Evolutionary conservation across 352 stramenopile species (phyloP).

Genomic region (Bremia lactucae): DNA sequence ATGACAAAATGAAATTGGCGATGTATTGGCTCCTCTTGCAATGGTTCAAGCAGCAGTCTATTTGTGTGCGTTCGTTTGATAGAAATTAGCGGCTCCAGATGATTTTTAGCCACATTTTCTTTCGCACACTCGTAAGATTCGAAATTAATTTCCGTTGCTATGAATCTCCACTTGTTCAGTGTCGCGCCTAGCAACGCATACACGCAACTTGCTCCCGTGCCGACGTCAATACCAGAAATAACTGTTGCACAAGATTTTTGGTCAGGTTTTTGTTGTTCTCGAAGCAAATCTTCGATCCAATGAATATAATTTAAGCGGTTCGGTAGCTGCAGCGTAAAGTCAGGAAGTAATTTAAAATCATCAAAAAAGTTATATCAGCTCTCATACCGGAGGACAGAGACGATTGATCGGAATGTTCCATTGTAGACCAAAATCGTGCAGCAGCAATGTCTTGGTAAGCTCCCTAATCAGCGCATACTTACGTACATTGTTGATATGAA

Average conservation of each 20-base stretch:
- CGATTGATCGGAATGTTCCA: constrained; percentile 87
- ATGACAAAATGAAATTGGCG: constrained; percentile 87
- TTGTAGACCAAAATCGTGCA: constrained; percentile 85
- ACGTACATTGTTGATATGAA: constrained; percentile 2
- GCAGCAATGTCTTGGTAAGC: constrained; percentile 87
- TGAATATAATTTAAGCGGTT: constrained; percentile 93
- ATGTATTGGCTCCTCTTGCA: constrained; percentile 15
- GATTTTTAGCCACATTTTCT: constrained; percentile 86
- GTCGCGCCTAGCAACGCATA: constrained; percentile 88
- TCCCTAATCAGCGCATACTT: constrained; percentile 31
- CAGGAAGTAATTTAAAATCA: background rate
- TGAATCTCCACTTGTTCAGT: constrained; percentile 86
- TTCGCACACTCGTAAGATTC: constrained; percentile 69
- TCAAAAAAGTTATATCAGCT: background rate
- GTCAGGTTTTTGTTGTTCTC: constrained; percentile 3
- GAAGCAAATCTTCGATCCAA: constrained; percentile 91
- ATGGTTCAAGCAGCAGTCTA: constrained; percentile 36
- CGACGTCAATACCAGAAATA: constrained; percentile 88
- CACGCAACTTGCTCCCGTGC: constrained; percentile 92
- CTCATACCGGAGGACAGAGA: constrained; percentile 89
- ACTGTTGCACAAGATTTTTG: constrained; percentile 1
- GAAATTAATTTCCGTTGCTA: constrained; percentile 91
- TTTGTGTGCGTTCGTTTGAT: constrained; percentile 36
- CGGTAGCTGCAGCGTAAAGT: constrained; percentile 35
- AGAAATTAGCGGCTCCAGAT: constrained; percentile 50